A percentile compares a stretch with the other conserved stretches of the same genome.
phyloP scores from a whole-genome alignment of 2,329 filamentous ascomycete species.

The Alternaria incomplexa region DNA sequence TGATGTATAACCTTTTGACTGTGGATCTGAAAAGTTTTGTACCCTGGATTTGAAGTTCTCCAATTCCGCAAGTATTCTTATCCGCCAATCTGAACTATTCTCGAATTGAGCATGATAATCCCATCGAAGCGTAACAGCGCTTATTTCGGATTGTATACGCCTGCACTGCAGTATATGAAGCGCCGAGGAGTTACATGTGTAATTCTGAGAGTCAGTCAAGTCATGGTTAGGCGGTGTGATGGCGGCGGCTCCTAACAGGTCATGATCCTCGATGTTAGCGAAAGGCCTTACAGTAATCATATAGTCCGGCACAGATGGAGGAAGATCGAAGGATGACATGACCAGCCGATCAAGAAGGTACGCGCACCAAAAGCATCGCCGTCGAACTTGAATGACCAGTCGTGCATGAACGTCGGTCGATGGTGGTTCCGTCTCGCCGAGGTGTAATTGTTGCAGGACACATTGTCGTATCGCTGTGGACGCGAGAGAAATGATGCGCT shows the following conservation, averaged over 20 bases:
- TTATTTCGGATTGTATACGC: constrained; percentile 27
- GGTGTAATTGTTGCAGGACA: constrained; percentile 26
- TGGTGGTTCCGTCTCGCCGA: constrained; percentile 18
- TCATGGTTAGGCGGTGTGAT: constrained; percentile 10
- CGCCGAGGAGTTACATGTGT: constrained; percentile 21
- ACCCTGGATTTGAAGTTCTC: constrained; percentile 23
- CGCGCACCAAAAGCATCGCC: constrained; percentile 28
- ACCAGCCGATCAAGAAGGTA: constrained; percentile 26
- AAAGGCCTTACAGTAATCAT: constrained; percentile 23
- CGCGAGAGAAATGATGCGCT: constrained; percentile 23
- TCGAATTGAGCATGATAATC: constrained; percentile 20
- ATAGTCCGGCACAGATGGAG: constrained; percentile 20
- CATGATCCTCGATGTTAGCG: constrained; percentile 23
- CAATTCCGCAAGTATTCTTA: constrained; percentile 21
- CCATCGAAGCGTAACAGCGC: constrained; percentile 20
- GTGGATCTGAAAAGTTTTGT: constrained; percentile 22
- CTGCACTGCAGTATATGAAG: constrained; percentile 27
- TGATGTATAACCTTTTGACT: constrained; percentile 26
- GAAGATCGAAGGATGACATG: constrained; percentile 23
- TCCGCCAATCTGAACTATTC: constrained; percentile 19
- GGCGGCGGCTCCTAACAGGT: constrained; percentile 13
- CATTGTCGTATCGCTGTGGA: constrained; percentile 25
- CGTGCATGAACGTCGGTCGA: background rate
- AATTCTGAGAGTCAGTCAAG: constrained; percentile 13
- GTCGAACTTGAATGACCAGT: constrained; percentile 18